Conservation (phyloP, 805 yeast species). For the Saturnispora gosingensis region DNA sequence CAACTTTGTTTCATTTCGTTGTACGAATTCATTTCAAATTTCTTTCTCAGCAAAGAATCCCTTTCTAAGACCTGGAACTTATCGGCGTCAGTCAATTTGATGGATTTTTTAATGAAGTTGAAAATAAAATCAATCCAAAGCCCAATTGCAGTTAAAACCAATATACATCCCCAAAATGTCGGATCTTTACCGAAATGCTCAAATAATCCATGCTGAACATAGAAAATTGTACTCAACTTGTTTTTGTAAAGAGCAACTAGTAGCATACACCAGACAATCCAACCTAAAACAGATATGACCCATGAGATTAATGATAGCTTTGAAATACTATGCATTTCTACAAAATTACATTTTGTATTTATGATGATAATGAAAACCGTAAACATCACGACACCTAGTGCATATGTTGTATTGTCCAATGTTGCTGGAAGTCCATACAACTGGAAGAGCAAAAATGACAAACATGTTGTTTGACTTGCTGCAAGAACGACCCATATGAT, state of each 20-base stretch:
- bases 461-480: constrained; percentile 57
- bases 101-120: constrained; percentile 44
- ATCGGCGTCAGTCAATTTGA: constrained; percentile 69
- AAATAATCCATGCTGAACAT: constrained; percentile 59
- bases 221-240: constrained; percentile 51
- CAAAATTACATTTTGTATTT: constrained; percentile 66
- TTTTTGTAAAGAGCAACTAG: constrained; percentile 58
- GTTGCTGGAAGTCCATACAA: constrained; percentile 66
- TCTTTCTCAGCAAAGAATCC: constrained; percentile 52
- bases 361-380: constrained; percentile 65
- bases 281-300: constrained; percentile 70
- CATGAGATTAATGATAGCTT: constrained; percentile 60
- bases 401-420: constrained; percentile 68
- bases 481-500: constrained; percentile 73
- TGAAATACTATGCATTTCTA: constrained; percentile 73
- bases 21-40: constrained; percentile 65
- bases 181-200: constrained; percentile 68
- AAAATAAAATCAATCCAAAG: constrained; percentile 56
- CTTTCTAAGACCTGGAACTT: constrained; percentile 70
- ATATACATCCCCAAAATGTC: constrained; percentile 79
- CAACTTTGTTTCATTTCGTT: constrained; percentile 71
- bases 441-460: constrained; percentile 57
- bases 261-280: constrained; percentile 74
- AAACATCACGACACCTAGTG: constrained; percentile 69
- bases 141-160: constrained; percentile 50